Base-by-base conservation (phyloP, 1,284 basidiomycete genomes). In the Sporisorium exsertum region DNA sequence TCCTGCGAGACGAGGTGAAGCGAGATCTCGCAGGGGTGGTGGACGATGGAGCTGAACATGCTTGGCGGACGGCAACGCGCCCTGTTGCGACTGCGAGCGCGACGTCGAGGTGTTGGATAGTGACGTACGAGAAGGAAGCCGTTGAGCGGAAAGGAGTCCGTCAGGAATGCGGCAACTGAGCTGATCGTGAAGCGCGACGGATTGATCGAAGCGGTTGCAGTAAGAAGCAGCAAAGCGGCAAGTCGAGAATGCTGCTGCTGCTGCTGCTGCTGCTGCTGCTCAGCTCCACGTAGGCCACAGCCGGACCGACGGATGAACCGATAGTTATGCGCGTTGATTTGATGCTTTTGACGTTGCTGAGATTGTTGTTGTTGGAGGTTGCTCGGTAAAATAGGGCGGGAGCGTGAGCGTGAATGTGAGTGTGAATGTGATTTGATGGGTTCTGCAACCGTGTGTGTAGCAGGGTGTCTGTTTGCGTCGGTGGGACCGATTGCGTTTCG, bases 1-100 rank as follows among this genome's bases (percentile, higher is more conserved):
- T 84, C 80, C 29, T 83, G 79, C 33, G 76, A 76, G 50, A 77
- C 69, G 32, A 85, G 72, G 46, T 85, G 83, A 7, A 85, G 65
- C 47, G 77, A 67, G 26, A 85, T 69, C 67, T 82, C 79, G 72
- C 83, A 84, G 29, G 82, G 79, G 37, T 81, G 77, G 29, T 77
- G 81, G 2, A 82, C 71, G 33, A 81, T 66, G 10, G 78, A 80
- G 67, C 69, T 80, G 57, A 82, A 67, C 80, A 82, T 82, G 50
- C 13, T 59, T 56, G 27, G 46, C n/a, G n/a, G 35, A 15, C 32
- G 49, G 27, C 29, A 26, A 50, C 27, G 49, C 49, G 27, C 49
- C 20, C 32, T n/a, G 47, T 18, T 26, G 24, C n/a, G 27, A 49
- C 16, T 27, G 29, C n/a, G 29, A 50, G 10, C 10, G 49, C 29